Evolutionary conservation across 1,139 yeast species (phyloP).

Genomic region (Taphrina betulina): DNA sequence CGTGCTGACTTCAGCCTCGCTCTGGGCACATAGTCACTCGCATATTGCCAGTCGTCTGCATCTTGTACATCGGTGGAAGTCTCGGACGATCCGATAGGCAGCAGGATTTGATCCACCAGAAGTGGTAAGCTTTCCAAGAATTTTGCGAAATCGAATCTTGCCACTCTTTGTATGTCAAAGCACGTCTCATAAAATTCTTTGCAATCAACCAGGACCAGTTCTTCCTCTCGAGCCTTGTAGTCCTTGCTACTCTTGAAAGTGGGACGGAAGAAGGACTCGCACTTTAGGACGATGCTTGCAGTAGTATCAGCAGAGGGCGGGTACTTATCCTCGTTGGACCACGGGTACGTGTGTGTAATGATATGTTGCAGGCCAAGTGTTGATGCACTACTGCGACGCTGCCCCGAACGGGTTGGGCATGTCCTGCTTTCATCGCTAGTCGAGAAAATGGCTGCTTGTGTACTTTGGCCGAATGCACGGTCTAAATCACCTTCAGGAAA

Average conservation of each 20-base stretch:
- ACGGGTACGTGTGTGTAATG: constrained; percentile 3
- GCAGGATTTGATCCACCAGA: no score
- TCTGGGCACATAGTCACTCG: no score
- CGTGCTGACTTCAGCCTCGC: no score
- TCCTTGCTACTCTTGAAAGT: background rate
- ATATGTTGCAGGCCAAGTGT: constrained; percentile 1
- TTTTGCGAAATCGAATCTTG: background rate
- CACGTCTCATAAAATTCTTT: constrained; percentile 2
- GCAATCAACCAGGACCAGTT: background rate
- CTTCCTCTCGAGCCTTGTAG: background rate
- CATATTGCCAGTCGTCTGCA: no score
- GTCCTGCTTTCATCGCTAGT: background rate
- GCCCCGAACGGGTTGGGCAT: background rate
- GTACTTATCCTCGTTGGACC: constrained; percentile 9
- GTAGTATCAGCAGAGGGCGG: constrained; percentile 1
- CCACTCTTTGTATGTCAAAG: background rate
- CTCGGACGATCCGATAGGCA: no score
- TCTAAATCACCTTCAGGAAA: constrained; percentile 5
- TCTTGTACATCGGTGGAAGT: no score
- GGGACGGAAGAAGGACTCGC: constrained; percentile 7
- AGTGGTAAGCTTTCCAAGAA: no score
- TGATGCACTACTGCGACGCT: background rate
- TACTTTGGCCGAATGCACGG: constrained; percentile 7
- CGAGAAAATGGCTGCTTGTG: constrained; percentile 19
- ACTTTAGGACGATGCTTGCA: background rate